Percentiles rank a stretch among this genome's conserved stretches.
Conservation (phyloP, 352 stramenopile species). For the Phytopythium chamaehyphon region DNA sequence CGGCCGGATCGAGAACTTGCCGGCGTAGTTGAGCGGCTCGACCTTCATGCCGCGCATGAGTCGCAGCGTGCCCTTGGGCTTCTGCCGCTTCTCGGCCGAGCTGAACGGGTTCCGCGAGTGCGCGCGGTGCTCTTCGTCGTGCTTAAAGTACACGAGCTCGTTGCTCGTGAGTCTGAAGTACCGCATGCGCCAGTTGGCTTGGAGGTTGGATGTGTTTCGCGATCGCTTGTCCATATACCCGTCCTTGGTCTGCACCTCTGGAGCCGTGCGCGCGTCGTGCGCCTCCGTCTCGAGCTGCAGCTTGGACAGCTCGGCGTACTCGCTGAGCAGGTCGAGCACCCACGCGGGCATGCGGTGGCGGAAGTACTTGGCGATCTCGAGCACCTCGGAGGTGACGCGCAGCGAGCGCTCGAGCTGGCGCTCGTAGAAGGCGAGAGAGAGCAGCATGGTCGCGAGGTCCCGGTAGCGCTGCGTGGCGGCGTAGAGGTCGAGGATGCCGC, state of each 20-base stretch:
- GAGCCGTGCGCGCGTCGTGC: constrained; percentile 38
- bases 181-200: constrained; percentile 74
- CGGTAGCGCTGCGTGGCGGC: constrained; percentile 41
- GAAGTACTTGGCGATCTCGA: constrained; percentile 40
- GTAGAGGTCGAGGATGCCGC: constrained; percentile 39
- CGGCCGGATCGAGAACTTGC: constrained; percentile 59
- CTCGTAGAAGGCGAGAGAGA: constrained; percentile 49
- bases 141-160: constrained; percentile 59
- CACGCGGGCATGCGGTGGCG: constrained; percentile 46
- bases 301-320: constrained; percentile 54
- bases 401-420: constrained; percentile 25
- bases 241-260: constrained; percentile 22
- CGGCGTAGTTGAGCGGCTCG: constrained; percentile 44
- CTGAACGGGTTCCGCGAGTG: constrained; percentile 57
- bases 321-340: constrained; percentile 49
- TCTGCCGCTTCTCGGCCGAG: constrained; percentile 37
- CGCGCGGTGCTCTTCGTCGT: constrained; percentile 46
- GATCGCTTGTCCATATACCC: constrained; percentile 61
- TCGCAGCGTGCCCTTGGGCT: constrained; percentile 39
- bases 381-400: constrained; percentile 43
- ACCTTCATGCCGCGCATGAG: constrained; percentile 38
- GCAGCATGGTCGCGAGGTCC: constrained; percentile 51
- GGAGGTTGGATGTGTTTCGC: constrained; percentile 39
- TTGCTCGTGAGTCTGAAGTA: constrained; percentile 43
- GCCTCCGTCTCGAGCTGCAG: constrained; percentile 53